phyloP scores from a whole-genome alignment of 257 asterid genomes.

The Rubia yunnanensis region DNA sequence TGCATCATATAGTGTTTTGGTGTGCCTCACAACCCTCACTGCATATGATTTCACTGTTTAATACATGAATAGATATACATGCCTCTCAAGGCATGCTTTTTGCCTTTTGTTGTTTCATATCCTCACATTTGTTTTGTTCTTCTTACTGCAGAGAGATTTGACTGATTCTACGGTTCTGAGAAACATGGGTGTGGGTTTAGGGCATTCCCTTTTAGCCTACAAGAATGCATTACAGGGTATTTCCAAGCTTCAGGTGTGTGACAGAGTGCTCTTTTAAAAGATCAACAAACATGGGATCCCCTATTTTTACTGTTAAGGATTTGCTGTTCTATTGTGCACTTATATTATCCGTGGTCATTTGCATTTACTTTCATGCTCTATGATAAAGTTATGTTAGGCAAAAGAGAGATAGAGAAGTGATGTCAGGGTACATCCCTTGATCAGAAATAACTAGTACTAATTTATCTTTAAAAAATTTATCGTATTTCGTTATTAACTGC shows the following conservation, averaged over 20 bases:
- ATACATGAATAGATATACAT: not conserved
- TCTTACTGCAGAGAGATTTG: constrained; percentile 61
- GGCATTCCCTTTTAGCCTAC: no score
- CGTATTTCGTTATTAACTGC: not conserved
- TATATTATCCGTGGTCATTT: no score
- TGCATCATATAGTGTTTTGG: no score
- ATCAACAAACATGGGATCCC: not conserved
- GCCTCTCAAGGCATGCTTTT: not conserved
- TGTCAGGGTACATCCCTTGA: no score
- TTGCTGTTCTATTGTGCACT: not conserved
- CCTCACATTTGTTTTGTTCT: constrained; percentile 1
- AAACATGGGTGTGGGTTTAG: no score
- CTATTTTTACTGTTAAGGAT: not conserved
- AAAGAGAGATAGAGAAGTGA: not conserved
- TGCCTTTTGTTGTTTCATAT: not conserved
- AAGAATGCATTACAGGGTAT: constrained; percentile 76
- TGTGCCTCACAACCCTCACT: not conserved
- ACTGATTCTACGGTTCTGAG: constrained; percentile 89
- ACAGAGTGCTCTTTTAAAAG: not conserved
- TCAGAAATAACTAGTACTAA: no score
- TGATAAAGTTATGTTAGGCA: not conserved
- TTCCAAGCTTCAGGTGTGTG: constrained; percentile 65
- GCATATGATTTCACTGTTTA: not conserved
- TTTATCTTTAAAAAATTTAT: not conserved
- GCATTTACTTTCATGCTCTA: no score